Conservation (phyloP, 208 protist species). For the Acanthamoeba healyi region DNA sequence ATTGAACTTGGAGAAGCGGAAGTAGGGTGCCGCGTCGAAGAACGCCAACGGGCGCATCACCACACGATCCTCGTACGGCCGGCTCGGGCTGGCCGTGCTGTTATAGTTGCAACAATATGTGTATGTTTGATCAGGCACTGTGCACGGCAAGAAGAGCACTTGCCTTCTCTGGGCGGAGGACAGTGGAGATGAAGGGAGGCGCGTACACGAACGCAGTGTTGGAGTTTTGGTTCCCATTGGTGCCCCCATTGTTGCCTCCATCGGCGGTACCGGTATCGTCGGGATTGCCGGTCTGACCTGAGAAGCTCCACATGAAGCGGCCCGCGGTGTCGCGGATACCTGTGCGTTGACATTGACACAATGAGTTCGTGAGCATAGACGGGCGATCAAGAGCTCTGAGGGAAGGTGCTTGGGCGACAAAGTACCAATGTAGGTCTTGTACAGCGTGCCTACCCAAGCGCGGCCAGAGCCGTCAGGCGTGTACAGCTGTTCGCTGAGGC, state of each 20-base stretch:
- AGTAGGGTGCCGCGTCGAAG: constrained; percentile 47
- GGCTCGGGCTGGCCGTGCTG: not conserved
- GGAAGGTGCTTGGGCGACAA: not conserved
- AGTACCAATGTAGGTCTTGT: not conserved
- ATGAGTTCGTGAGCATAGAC: no score
- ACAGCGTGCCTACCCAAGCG: not conserved
- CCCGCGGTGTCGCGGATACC: not conserved
- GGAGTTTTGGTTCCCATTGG: not conserved
- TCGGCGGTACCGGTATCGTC: not conserved
- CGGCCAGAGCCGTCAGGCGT: not conserved
- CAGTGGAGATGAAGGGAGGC: not conserved
- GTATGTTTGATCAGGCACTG: not conserved
- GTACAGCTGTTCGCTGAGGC: constrained; percentile 57
- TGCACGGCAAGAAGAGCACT: not conserved
- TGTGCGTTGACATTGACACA: not conserved
- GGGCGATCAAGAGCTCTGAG: no score
- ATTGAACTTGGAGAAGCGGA: constrained; percentile 40
- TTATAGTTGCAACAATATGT: not conserved
- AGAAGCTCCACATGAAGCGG: not conserved
- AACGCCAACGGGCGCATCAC: constrained; percentile 52
- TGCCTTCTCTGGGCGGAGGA: not conserved
- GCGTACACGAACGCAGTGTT: not conserved
- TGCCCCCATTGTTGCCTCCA: not conserved
- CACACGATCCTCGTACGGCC: not conserved
- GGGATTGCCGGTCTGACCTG: not conserved